A percentile compares a stretch with the other conserved stretches of the same genome.
These are phyloP conservation scores for Rubus idaeus DNA, from an alignment of 306 rosid genomes.

Conservation along the genomic window DNA sequence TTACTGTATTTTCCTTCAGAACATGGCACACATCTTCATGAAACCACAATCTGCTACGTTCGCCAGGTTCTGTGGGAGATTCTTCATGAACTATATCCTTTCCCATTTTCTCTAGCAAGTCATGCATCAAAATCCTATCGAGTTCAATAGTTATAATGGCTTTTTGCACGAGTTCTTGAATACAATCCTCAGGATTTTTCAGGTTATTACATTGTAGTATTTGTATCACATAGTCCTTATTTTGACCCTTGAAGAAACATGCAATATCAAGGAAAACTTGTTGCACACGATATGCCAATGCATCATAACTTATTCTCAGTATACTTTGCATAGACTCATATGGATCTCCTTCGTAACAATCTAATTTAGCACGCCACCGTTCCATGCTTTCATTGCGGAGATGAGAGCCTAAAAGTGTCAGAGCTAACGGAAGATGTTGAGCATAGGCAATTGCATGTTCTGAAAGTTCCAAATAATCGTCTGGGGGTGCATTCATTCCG, in stretches of 20 bases:
- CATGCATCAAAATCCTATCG: constrained; percentile 32
- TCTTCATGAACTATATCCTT: no score
- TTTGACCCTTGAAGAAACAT: constrained; percentile 34
- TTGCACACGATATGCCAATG: constrained; percentile 14
- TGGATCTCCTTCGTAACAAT: constrained; percentile 31
- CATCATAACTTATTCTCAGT: constrained; percentile 38
- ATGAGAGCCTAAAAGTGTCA: constrained; percentile 41
- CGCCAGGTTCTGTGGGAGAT: no score
- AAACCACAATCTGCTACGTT: no score
- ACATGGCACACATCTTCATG: no score
- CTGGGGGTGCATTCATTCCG: not conserved
- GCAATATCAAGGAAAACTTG: constrained; percentile 41
- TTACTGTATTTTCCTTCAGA: no score
- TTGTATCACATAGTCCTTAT: constrained; percentile 29
- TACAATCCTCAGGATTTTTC: not conserved
- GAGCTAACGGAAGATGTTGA: constrained; percentile 35
- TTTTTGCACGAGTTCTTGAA: not conserved
- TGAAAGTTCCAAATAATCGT: not conserved
- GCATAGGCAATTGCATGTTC: not conserved
- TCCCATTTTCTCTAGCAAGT: constrained; percentile 43
- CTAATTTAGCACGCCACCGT: constrained; percentile 36
- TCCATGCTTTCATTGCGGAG: constrained; percentile 15
- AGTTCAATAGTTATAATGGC: constrained; percentile 14
- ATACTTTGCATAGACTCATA: constrained; percentile 29
- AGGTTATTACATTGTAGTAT: constrained; percentile 32